Conservation (phyloP, 208 protist genomes). For the Kentomonas sorsogonicus region DNA sequence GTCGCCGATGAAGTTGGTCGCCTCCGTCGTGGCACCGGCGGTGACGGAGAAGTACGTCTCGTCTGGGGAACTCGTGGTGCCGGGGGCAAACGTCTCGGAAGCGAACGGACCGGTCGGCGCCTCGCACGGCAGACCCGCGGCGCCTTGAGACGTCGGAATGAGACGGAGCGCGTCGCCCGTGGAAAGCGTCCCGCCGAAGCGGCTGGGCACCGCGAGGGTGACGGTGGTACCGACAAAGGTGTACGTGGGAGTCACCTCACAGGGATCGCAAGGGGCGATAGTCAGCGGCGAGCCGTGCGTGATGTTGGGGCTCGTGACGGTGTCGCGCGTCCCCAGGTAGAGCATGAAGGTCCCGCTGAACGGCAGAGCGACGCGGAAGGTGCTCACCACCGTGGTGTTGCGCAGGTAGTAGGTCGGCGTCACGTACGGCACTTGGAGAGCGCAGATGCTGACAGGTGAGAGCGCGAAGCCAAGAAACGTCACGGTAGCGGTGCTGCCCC, state of each 20-base stretch:
- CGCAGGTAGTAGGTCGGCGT: conserved; percentile 38
- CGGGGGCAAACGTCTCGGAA: conserved; percentile 37
- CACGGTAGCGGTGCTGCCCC: conserved; percentile 19
- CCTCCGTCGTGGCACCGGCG: conserved; percentile 26
- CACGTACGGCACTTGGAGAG: conserved; percentile 38
- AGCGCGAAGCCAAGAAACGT: conserved; percentile 55
- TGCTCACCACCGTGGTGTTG: conserved; percentile 19
- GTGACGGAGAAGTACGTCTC: conserved; percentile 51
- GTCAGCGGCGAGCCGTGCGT: conserved; percentile 44
- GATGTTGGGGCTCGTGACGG: conserved; percentile 39
- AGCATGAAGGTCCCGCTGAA: conserved; percentile 50
- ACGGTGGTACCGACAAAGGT: conserved; percentile 39
- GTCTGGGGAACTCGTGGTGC: too few relatives aligned
- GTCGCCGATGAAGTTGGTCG: conserved; percentile 46
- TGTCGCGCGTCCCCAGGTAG: conserved; percentile 40
- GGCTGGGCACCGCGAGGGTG: conserved; percentile 52
- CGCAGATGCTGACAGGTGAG: conserved; percentile 35
- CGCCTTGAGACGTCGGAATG: conserved; percentile 46
- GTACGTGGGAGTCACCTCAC: conserved; percentile 58
- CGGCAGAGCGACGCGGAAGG: conserved; percentile 50
- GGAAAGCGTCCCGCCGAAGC: conserved; percentile 30
- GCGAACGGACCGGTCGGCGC: conserved; percentile 49
- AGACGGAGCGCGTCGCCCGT: conserved; percentile 54
- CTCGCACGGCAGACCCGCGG: conserved; percentile 43
- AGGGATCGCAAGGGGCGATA: conserved; percentile 74